phyloP scores from a whole-genome alignment of 108 stramenopile species.

The Asterionellopsis glacialis region DNA sequence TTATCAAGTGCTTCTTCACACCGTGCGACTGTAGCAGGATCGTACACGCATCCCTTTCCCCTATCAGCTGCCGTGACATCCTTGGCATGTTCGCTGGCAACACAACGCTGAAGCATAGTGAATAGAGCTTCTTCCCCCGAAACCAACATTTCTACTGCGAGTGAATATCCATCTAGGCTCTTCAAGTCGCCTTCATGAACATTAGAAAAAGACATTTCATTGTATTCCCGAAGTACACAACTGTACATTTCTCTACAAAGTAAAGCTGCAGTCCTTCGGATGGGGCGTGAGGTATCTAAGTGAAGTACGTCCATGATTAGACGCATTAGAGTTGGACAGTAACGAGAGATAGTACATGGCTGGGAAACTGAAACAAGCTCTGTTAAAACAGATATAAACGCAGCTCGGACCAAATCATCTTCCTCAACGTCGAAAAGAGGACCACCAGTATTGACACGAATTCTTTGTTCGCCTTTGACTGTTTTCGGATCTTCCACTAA shows the following conservation, averaged over 20 bases:
- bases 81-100: neutral
- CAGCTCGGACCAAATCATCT: constrained; percentile 56
- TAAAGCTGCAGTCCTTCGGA: constrained; percentile 62
- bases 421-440: constrained; percentile 73
- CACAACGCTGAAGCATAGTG: no score
- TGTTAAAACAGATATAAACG: constrained; percentile 45
- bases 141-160: no score
- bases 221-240: constrained; percentile 38
- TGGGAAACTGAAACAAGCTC: constrained; percentile 45
- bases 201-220: constrained; percentile 2
- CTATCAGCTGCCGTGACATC: neutral
- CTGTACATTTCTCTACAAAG: constrained; percentile 59
- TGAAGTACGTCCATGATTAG: constrained; percentile 33
- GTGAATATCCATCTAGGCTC: no score
- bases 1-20: constrained; percentile 59
- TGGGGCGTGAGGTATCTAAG: constrained; percentile 50
- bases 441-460: constrained; percentile 71
- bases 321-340: constrained; percentile 30
- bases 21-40: constrained; percentile 54
- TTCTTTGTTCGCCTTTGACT: constrained; percentile 49
- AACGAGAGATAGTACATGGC: constrained; percentile 31
- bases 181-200: constrained; percentile 1
- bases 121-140: no score
- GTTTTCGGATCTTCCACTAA: constrained; percentile 4
- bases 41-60: constrained; percentile 7